A percentile compares a stretch with the other conserved stretches of the same genome.
Evolutionary conservation across 345 rosid genomes (phyloP).

Genomic region (Populus nigra): DNA sequence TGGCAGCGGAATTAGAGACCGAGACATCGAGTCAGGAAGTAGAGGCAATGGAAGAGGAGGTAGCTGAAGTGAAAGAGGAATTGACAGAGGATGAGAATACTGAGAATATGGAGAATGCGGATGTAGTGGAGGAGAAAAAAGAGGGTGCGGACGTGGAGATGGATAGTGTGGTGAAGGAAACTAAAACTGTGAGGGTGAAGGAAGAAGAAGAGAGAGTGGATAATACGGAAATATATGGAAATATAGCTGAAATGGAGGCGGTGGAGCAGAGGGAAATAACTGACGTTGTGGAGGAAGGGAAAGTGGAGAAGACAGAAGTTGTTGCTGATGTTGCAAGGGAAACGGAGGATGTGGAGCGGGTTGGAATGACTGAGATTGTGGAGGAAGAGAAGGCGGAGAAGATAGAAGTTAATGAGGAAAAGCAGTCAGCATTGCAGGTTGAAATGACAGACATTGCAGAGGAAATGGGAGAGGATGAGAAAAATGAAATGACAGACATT

Average conservation of each 20-base stretch:
- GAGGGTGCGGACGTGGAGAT: not conserved
- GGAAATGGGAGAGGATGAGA: not conserved
- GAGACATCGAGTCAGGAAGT: not conserved
- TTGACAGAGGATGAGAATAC: not conserved
- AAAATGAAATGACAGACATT: not conserved
- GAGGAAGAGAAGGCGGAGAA: slow-evolving; percentile 20
- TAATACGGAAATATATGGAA: slow-evolving; percentile 3
- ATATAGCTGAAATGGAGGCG: slow-evolving; percentile 18
- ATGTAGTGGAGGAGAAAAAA: slow-evolving; percentile 17
- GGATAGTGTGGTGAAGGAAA: slow-evolving; percentile 16
- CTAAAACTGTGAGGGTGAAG: not conserved
- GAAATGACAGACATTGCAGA: not conserved
- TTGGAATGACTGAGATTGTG: slow-evolving; percentile 20
- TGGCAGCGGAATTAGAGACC: slow-evolving; percentile 15
- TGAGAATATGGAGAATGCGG: slow-evolving; percentile 11
- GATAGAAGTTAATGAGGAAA: not conserved
- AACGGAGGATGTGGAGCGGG: slow-evolving; percentile 19
- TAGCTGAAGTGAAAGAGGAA: not conserved
- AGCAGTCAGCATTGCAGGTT: not conserved
- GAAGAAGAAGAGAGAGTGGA: slow-evolving; percentile 5
- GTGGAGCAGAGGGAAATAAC: not conserved
- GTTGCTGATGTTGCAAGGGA: slow-evolving; percentile 10
- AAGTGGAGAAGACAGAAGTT: slow-evolving; percentile 1
- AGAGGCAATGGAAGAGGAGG: slow-evolving; percentile 16
- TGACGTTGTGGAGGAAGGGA: slow-evolving; percentile 1